Base-by-base conservation (phyloP, 2,329 filamentous ascomycete genomes). In the Colletotrichum coccodes region DNA sequence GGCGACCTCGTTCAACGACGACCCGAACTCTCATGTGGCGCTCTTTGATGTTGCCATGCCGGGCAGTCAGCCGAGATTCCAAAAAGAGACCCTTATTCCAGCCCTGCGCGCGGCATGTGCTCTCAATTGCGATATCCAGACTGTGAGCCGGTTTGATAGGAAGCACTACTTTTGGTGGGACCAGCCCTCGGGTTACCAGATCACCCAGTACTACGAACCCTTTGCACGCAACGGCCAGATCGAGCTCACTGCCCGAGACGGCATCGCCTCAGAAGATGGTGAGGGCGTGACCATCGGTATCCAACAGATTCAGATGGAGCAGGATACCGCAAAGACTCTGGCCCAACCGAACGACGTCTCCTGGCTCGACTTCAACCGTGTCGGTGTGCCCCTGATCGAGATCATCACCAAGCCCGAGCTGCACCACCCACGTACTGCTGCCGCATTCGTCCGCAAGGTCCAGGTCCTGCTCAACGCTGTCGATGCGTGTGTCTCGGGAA, bases 121-220 rank as follows among this genome's bases (percentile, higher is more conserved):
- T 0, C 84, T 99, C 50, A 89, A 91, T 66, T 98, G 96, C 79
- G 82, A 90, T 1, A 87, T 98, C 60, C 92, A 97, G 76, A 84
- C 81, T 1, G 86, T 89, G 73, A 97, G 94, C 79, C 89, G 89
- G 61, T 99, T 98, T 81, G 96, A 99, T 80, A 88, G 96, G 71
- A 99, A 99, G 79, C 96, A 99, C 80, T 99, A 99, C 81, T 98
- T 99, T 80, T 97, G 98, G 84, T 97, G 96, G 89, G 96, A 99
- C 79, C 96, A 99, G 80, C 96, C 96, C 0, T 89, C 94, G 0
- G 96, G 96, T 0, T 99, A 99, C 79, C 96, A 99, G 79, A 97
- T 99, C 71, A 99, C 96, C 2, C 96, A 99, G 77, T 98, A 95
- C 82, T 98, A 98, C 79, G 83, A 90, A 66, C 90, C 90, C 0